Evolutionary conservation across 164 flowering plant species (phyloP), one percentile per base, ranked within the genome.

Genomic region (Stephania yunnanensis): DNA sequence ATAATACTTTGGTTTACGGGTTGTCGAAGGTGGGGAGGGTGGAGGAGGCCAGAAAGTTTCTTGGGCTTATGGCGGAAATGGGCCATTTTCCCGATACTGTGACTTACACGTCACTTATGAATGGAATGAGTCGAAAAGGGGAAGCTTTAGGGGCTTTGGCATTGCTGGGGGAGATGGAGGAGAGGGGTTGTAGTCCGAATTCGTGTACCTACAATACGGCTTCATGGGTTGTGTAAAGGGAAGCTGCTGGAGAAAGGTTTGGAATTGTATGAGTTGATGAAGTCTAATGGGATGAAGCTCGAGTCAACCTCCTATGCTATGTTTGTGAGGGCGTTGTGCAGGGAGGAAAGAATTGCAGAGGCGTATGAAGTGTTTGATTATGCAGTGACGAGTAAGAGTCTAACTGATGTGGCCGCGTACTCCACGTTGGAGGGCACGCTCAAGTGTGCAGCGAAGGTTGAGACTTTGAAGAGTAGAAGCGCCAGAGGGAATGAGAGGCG

Each of bases 311-410:
- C 95, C 61, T 93, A 95, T 86, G 91, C 90, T 58, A 85, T 92
- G 4, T 76, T 90, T 76, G 79, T 95, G 72, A 88, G 98, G 85
- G 78, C 82, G 10, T 87, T 95, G 48, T 92, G 96, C 83, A 82
- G 90, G 82, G 84, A 77, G 11, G 89, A 88, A 50, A 87, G 80
- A 80, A 82, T 93, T 75, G 94, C 92, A 0, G 97, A 89, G 69
- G 97, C 99, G 25, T 93, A 89, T 81, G 94, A 86, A 74, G 92
- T 89, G 31, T 92, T 87, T 86, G 98, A 93, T 86, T 92, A 93
- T 84, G 98, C 89, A 0, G 83, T 88, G 67, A 87, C 87, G 82
- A 93, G 95, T 75, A 92, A 93, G 87, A 91, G 98, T 77, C 66
- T 92, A 63, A 84, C 87, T 0, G 94, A 91, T 80, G 90, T 84